Evolutionary conservation across 2,329 filamentous ascomycete genomes (phyloP).

Genomic region (Fusarium incarnatum): DNA sequence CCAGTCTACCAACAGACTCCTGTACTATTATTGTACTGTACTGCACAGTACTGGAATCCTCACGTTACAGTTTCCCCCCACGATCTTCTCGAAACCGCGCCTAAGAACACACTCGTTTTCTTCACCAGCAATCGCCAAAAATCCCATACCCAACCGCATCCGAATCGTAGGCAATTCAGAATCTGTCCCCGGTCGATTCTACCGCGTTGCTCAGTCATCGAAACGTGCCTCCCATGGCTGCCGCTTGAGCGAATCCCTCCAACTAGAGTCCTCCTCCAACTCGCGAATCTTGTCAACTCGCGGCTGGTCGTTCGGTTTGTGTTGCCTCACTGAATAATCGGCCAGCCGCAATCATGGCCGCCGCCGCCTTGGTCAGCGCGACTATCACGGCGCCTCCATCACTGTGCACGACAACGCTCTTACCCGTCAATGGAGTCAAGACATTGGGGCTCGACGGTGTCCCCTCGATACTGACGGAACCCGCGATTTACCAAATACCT

Average conservation of each 20-base stretch:
- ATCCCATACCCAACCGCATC: slow-evolving; percentile 5
- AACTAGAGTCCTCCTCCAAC: slow-evolving; percentile 20
- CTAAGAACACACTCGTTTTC: slow-evolving; percentile 20
- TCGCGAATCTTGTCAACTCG: slow-evolving; percentile 42
- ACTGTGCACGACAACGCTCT: slow-evolving; percentile 56
- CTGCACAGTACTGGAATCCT: slow-evolving; percentile 24
- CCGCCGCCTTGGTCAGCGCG: slow-evolving; percentile 39
- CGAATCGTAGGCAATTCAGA: neutral
- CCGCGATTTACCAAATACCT: slow-evolving; percentile 65
- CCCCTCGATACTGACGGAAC: slow-evolving; percentile 67
- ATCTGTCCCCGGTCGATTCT: slow-evolving; percentile 4
- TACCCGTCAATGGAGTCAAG: slow-evolving; percentile 60
- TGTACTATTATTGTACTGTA: neutral
- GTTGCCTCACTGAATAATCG: slow-evolving; percentile 33
- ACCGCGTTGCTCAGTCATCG: neutral
- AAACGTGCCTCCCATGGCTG: slow-evolving; percentile 37
- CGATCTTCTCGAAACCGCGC: slow-evolving; percentile 27
- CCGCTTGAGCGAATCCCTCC: slow-evolving; percentile 27
- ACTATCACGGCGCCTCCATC: slow-evolving; percentile 48
- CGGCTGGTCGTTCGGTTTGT: slow-evolving; percentile 44
- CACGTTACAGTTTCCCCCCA: slow-evolving; percentile 22
- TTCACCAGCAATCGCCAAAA: slow-evolving; percentile 1
- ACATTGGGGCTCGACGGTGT: slow-evolving; percentile 63
- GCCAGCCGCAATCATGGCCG: slow-evolving; percentile 46
- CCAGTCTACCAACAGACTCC: neutral